phyloP scores from a whole-genome alignment of 352 stramenopile species.

The Blastocystis hominis region DNA sequence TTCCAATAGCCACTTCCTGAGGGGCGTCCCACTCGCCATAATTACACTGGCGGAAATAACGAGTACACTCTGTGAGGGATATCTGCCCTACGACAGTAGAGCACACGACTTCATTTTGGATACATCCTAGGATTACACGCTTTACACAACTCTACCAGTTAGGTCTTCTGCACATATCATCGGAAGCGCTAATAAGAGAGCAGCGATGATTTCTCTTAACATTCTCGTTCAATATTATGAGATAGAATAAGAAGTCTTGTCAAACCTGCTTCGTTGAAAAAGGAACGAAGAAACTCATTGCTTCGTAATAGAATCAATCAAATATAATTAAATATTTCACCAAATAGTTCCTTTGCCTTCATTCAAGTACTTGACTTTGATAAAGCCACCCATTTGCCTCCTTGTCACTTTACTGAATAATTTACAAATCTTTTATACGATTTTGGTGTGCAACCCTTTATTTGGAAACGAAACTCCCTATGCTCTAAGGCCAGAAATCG shows the following conservation, averaged over 20 bases:
- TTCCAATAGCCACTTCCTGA: conserved; percentile 38
- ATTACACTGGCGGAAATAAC: conserved; percentile 28
- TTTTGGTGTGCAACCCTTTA: too few relatives aligned
- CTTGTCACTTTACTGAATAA: too few relatives aligned
- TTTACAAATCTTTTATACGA: too few relatives aligned
- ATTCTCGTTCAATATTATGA: conserved; percentile 45
- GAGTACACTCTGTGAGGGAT: conserved; percentile 36
- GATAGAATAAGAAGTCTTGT: conserved; percentile 1
- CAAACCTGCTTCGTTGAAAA: conserved; percentile 40
- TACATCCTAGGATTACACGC: not conserved
- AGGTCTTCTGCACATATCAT: not conserved
- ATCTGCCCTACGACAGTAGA: conserved; percentile 18
- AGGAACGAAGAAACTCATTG: conserved; percentile 8
- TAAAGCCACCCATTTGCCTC: too few relatives aligned
- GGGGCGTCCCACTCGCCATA: conserved; percentile 31
- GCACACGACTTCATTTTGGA: conserved; percentile 48
- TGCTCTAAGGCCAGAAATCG: not conserved
- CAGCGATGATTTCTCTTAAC: not conserved
- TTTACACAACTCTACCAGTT: not conserved
- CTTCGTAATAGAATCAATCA: not conserved
- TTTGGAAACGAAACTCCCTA: conserved; percentile 5
- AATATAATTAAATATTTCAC: not conserved
- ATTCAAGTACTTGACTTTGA: too few relatives aligned
- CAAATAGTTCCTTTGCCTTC: not conserved
- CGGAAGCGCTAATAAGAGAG: not conserved